A percentile compares a stretch with the other conserved stretches of the same genome.
phyloP scores from a whole-genome alignment of 2,329 filamentous ascomycete species.

The Aspergillus cejpii region DNA sequence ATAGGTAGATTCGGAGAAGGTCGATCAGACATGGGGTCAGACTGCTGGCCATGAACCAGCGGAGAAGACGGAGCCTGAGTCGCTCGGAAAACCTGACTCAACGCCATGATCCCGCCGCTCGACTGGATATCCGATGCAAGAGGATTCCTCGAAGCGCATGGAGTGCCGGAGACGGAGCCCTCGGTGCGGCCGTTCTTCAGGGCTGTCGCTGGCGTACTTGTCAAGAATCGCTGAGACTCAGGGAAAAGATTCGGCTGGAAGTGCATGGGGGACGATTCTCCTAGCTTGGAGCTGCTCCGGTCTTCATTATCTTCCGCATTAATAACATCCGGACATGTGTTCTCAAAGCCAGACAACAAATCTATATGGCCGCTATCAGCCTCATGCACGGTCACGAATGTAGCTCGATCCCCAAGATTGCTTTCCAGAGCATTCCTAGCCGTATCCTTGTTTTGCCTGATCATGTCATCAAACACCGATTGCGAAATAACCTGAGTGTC shows the following conservation, averaged over 20 bases:
- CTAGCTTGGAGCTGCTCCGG: slow-evolving; percentile 27
- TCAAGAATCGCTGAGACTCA: slow-evolving; percentile 43
- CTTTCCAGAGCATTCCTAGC: slow-evolving; percentile 19
- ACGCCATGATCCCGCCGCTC: slow-evolving; percentile 37
- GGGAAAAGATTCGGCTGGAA: slow-evolving; percentile 39
- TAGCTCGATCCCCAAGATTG: slow-evolving; percentile 27
- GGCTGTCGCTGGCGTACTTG: slow-evolving; percentile 37
- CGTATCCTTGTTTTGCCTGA: slow-evolving; percentile 33
- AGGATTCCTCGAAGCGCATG: slow-evolving; percentile 40
- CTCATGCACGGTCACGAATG: slow-evolving; percentile 36
- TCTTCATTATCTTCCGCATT: slow-evolving; percentile 48
- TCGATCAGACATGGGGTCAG: slow-evolving; percentile 41
- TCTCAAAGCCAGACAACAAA: slow-evolving; percentile 36
- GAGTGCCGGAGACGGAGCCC: slow-evolving; percentile 30
- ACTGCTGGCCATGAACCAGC: slow-evolving; percentile 30
- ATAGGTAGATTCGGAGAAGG: slow-evolving; percentile 46
- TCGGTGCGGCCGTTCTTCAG: slow-evolving; percentile 31
- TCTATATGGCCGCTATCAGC: slow-evolving; percentile 42
- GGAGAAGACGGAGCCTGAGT: slow-evolving; percentile 46
- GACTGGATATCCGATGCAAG: slow-evolving; percentile 33
- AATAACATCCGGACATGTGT: slow-evolving; percentile 16
- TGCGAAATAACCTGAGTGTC: slow-evolving; percentile 44
- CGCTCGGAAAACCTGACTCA: slow-evolving; percentile 45
- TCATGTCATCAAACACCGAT: slow-evolving; percentile 39
- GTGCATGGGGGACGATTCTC: slow-evolving; percentile 34